Evolutionary conservation across 495 filamentous ascomycete species (phyloP), one percentile per base, ranked within the genome.

Genomic region (Aspergillus wentii): DNA sequence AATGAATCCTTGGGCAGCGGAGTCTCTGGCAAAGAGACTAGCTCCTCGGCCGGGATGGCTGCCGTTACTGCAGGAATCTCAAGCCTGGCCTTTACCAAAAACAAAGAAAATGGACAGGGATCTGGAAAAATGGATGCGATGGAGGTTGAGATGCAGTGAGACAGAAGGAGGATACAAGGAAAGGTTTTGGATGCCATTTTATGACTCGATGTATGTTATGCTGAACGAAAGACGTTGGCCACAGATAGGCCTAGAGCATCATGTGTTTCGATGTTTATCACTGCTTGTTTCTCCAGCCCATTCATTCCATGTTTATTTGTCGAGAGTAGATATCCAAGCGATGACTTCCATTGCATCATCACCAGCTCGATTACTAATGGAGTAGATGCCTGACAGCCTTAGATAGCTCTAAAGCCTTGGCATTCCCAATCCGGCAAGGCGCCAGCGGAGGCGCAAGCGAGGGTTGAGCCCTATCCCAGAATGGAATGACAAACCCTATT

Each of bases 71-170:
- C 62, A 11, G 66, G 66, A 1, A 50, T 74, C n/a, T 66, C 67
- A 2, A 64, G 49, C 17, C 30, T 76, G 33, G 52, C 62, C 1
- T 44, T 71, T 8, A 41, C 51, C 6, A 56, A 62, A 36, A 50
- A 44, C 16, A 56, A 48, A 9, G 52, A 50, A 3, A 37, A 50
- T 25, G 40, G 44, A 17, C 31, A 44, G 31, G 48, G 38, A 13
- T 8, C 43, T n/a, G 38, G 46, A 32, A 49, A 43, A 15, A 35
- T 51, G 25, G 60, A 51, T 29, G 54, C 61, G 38, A 51, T 76
- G 59, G 68, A 68, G 33, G 60, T 74, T 23, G 71, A 75, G 43
- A 67, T 72, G 68, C 63, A 71, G 41, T 73, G 40, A 66, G n/a
- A n/a, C n/a, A n/a, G n/a, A n/a, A n/a, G n/a, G n/a, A n/a, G 11